phyloP scores from a whole-genome alignment of 768 basidiomycete species.

The Phylloporus scabripes region DNA sequence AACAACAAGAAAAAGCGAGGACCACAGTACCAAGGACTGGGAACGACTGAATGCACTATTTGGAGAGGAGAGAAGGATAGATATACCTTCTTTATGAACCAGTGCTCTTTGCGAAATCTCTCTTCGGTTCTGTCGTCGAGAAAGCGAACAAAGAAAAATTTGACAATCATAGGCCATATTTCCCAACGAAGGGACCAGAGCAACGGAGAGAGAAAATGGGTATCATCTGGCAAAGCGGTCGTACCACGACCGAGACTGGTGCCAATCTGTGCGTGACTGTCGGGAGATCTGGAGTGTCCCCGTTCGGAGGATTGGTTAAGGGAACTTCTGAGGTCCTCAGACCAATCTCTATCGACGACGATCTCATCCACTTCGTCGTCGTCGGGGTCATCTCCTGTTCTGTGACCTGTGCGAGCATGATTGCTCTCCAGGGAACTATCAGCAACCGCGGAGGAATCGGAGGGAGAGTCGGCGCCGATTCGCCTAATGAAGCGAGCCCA shows the following conservation, averaged over 20 bases:
- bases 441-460: conserved; percentile 47
- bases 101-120: conserved; percentile 57
- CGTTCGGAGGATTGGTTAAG: conserved; percentile 48
- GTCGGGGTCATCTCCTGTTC: conserved; percentile 28
- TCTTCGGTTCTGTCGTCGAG: conserved; percentile 51
- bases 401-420: conserved; percentile 19
- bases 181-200: conserved; percentile 52
- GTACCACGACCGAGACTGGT: conserved; percentile 38
- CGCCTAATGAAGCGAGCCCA: conserved; percentile 52
- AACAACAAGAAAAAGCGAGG: conserved; percentile 55
- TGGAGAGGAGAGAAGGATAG: not conserved
- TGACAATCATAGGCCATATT: conserved; percentile 47
- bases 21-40: conserved; percentile 55
- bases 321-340: conserved; percentile 52
- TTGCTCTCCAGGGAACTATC: conserved; percentile 43
- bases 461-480: conserved; percentile 53
- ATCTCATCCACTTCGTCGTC: conserved; percentile 58
- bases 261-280: conserved; percentile 31
- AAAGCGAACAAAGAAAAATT: conserved; percentile 60
- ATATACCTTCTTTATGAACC: conserved; percentile 59
- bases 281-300: conserved; percentile 47
- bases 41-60: conserved; percentile 1
- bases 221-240: conserved; percentile 30
- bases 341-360: conserved; percentile 70
- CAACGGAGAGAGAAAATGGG: conserved; percentile 28